A percentile compares a stretch with the other conserved stretches of the same genome.
Evolutionary conservation across 495 filamentous ascomycete genomes (phyloP).

Genomic region (Penicillium parvum): DNA sequence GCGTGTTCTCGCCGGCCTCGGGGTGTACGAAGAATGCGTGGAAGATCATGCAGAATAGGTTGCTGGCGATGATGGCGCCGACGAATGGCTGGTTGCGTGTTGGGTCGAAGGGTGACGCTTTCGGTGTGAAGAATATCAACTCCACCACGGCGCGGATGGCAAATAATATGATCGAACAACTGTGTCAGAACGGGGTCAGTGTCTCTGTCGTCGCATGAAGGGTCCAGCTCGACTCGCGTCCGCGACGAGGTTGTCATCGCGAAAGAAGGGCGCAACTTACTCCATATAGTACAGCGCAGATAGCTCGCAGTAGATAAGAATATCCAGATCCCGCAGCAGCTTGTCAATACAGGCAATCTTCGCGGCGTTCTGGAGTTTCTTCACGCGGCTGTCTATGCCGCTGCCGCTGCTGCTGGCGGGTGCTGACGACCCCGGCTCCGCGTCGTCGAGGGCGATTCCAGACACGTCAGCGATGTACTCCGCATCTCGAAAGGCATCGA

Average conservation of each 20-base stretch:
- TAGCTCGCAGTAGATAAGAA: constrained; percentile 74
- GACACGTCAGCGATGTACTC: constrained; percentile 50
- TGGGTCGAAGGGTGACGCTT: constrained; percentile 63
- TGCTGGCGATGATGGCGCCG: constrained; percentile 64
- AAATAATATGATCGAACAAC: constrained; percentile 74
- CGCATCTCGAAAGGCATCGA: constrained; percentile 48
- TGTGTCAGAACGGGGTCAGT: constrained; percentile 29
- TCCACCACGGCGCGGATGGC: constrained; percentile 66
- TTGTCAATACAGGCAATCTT: constrained; percentile 61
- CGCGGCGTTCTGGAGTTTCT: constrained; percentile 34
- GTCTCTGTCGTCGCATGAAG: neutral
- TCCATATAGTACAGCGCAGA: constrained; percentile 88
- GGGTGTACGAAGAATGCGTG: constrained; percentile 62
- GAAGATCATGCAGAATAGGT: constrained; percentile 66
- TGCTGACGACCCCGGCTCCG: constrained; percentile 13
- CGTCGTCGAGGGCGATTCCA: constrained; percentile 37
- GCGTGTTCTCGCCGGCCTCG: constrained; percentile 65
- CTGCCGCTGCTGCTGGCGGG: constrained; percentile 8
- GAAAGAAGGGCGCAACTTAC: constrained; percentile 43
- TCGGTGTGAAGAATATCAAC: constrained; percentile 74
- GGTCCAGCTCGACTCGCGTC: too few relatives aligned
- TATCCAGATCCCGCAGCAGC: constrained; percentile 70
- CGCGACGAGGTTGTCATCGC: too few relatives aligned
- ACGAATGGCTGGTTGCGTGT: constrained; percentile 60
- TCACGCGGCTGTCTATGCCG: constrained; percentile 31